Percentiles rank a stretch among this genome's conserved stretches.
phyloP scores from a whole-genome alignment of 2,329 filamentous ascomycete genomes.

The Fusarium oxysporum region DNA sequence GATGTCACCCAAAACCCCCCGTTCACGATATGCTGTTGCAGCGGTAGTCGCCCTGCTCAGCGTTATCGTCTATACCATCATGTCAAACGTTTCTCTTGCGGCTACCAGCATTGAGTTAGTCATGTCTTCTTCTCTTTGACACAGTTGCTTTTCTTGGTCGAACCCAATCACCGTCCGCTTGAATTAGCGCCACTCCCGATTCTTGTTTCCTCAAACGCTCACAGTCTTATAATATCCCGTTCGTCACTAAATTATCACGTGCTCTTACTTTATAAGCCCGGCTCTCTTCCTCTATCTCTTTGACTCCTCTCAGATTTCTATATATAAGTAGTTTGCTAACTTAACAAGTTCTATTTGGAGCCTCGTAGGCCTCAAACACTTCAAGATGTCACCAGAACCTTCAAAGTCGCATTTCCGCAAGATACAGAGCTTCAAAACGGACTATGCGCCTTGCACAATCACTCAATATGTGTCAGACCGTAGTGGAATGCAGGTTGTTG shows the following conservation, averaged over 20 bases:
- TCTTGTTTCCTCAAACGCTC: background rate
- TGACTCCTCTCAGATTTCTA: background rate
- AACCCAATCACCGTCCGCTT: background rate
- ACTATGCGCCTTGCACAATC: slow-evolving; percentile 89
- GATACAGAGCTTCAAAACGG: slow-evolving; percentile 85
- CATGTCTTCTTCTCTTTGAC: background rate
- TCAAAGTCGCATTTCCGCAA: slow-evolving; percentile 77
- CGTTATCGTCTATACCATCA: slow-evolving; percentile 21
- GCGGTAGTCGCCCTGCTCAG: slow-evolving; percentile 42
- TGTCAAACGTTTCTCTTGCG: background rate
- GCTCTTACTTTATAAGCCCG: background rate
- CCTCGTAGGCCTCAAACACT: slow-evolving; percentile 28
- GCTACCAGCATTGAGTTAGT: slow-evolving; percentile 28
- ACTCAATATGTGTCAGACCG: slow-evolving; percentile 96
- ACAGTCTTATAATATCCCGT: background rate
- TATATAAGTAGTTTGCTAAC: slow-evolving; percentile 16
- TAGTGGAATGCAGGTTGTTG: slow-evolving; percentile 93
- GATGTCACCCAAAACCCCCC: slow-evolving; percentile 20
- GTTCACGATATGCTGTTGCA: slow-evolving; percentile 27
- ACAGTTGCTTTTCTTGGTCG: background rate
- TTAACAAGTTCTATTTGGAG: slow-evolving; percentile 37
- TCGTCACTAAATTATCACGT: background rate
- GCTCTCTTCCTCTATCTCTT: background rate
- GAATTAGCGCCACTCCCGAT: background rate
- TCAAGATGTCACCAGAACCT: slow-evolving; percentile 64